A percentile compares a stretch with the other conserved stretches of the same genome.
Conservation (phyloP, 352 stramenopile species). For the Globisporangium orthogonon region DNA sequence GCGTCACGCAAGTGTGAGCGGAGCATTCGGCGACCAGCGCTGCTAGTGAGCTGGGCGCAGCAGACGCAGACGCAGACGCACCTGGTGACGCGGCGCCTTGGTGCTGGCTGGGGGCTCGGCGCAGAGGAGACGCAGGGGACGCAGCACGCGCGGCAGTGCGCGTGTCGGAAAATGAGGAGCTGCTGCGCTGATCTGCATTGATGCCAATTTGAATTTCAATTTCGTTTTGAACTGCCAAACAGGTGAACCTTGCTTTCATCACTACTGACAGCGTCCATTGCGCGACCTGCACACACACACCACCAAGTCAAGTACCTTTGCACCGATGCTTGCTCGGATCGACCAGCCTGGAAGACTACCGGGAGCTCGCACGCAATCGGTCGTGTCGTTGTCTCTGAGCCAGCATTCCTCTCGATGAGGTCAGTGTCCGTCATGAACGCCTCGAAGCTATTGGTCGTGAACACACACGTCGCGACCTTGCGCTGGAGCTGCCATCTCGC, state of each 20-base stretch:
- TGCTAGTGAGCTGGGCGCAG: no score
- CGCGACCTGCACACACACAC: no score
- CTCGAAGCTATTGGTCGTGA: conserved; percentile 65
- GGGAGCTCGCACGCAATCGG: no score
- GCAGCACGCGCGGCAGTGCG: no score
- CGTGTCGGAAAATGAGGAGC: conserved; percentile 1
- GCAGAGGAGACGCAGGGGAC: not conserved
- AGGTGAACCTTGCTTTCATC: not conserved
- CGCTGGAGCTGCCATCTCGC: conserved; percentile 59
- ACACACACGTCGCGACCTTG: conserved; percentile 84
- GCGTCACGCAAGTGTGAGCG: not conserved
- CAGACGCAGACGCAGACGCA: not conserved
- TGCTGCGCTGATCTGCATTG: not conserved
- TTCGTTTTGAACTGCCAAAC: not conserved
- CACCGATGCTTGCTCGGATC: no score
- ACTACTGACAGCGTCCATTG: no score
- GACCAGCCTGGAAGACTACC: no score
- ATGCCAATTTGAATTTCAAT: conserved; percentile 2
- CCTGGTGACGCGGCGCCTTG: not conserved
- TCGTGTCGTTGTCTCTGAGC: no score
- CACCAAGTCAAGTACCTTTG: no score
- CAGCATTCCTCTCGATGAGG: conserved; percentile 4
- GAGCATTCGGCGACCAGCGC: not conserved
- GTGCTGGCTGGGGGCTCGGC: not conserved
- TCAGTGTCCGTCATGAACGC: conserved; percentile 21